Base-by-base conservation (phyloP, 345 rosid genomes). In the Rhizophora mangle region DNA sequence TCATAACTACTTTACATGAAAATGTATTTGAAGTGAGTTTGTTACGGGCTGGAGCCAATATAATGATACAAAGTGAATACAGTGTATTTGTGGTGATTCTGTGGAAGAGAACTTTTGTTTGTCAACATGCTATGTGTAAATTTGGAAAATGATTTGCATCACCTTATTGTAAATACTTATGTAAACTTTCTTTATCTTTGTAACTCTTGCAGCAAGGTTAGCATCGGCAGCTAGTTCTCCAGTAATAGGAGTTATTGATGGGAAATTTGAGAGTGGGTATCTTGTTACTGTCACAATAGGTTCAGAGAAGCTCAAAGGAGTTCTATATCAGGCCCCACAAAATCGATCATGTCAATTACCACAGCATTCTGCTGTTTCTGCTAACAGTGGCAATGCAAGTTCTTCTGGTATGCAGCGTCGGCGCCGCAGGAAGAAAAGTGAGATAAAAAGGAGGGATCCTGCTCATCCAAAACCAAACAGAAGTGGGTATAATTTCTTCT, bases 401-500 rank as follows among this genome's bases (percentile, higher is more conserved):
- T 63, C 77, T 64, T 70, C 82, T 1, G 88, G 85, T 36, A 68
- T 79, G 16, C 91, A 87, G 63, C 96, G 96, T 3, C 88, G 96
- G 9, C 84, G 96, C 7, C 88, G 98, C 63, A 79, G 98, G 76
- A 92, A 87, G 88, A 95, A 89, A 79, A 85, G 82, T 1, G 97
- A 95, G 83, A 95, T 90, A 34, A 90, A 82, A 76, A 89, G 90
- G 78, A 87, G 98, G 55, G 99, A 95, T 80, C 99, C 99, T 46
- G 84, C 83, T 77, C 98, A 89, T 82, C 99, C 99, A 0, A 92
- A 95, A 57, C 96, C 98, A 0, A 95, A 92, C 68, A 79, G 96
- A 81, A 95, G 97, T 27, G 98, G 98, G 1, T 95, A 95, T 29
- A 95, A 92, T 81, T 95, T 95, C 90, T 95, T 95, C 81, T 95